A percentile compares a stretch with the other conserved stretches of the same genome.
Conservation (phyloP, 768 basidiomycete species). For the Amanita inopinata region DNA sequence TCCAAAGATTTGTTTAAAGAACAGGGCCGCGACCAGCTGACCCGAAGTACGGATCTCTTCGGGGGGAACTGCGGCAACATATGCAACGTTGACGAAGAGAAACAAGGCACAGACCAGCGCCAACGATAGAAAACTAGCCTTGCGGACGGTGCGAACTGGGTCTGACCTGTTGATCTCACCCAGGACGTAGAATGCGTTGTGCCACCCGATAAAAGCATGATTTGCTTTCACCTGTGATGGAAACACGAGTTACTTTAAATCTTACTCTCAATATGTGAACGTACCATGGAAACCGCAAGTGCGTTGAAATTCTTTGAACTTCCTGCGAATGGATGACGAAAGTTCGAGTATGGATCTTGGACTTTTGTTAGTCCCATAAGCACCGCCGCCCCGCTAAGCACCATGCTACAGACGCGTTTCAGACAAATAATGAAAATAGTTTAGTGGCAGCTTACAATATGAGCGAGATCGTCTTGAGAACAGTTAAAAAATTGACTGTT, state of each 20-base stretch:
- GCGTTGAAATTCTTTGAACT: constrained; percentile 36
- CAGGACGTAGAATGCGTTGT: constrained; percentile 35
- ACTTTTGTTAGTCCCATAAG: constrained; percentile 45
- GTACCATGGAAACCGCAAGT: constrained; percentile 24
- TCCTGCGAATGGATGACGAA: constrained; percentile 46
- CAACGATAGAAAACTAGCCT: constrained; percentile 32
- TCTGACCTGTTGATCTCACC: constrained; percentile 29
- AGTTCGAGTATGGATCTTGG: constrained; percentile 44
- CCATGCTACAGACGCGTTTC: constrained; percentile 22
- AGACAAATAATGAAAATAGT: neutral
- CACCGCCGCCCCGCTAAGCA: constrained; percentile 48
- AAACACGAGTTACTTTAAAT: constrained; percentile 4
- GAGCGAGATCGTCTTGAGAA: constrained; percentile 21
- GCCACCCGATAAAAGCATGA: constrained; percentile 24
- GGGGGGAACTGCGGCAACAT: constrained; percentile 25
- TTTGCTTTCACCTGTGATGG: constrained; percentile 23
- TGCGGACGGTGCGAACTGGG: constrained; percentile 36
- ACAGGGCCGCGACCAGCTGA: constrained; percentile 24
- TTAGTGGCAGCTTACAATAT: constrained; percentile 17
- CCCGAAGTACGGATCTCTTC: constrained; percentile 25
- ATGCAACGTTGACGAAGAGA: constrained; percentile 34
- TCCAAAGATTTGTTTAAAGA: constrained; percentile 25
- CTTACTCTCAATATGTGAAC: neutral
- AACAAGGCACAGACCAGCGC: constrained; percentile 31
- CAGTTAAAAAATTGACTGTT: constrained; percentile 22